Conservation (phyloP, 129 eudicot genomes). For the Helichrysum umbraculigerum region DNA sequence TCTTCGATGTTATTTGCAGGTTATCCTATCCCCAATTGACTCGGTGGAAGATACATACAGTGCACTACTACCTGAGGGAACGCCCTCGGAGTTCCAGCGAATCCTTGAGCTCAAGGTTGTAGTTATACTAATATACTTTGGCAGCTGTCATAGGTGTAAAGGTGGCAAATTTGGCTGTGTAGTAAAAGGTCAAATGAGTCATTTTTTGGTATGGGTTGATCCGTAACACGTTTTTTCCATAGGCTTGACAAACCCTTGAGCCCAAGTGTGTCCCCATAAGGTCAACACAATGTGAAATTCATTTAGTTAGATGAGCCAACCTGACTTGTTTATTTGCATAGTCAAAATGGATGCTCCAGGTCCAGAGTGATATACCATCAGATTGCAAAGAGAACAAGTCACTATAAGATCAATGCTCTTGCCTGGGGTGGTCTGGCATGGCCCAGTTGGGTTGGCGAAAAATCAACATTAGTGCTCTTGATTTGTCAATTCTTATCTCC, state of each 20-base stretch:
- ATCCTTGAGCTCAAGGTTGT: constrained; percentile 90
- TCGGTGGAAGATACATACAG: constrained; percentile 98
- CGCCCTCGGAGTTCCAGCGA: constrained; percentile 87
- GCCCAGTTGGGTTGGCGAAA: background rate
- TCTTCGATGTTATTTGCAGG: constrained; percentile 44
- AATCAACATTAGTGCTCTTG: background rate
- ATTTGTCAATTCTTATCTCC: background rate
- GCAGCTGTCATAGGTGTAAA: background rate
- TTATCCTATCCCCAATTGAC: constrained; percentile 88
- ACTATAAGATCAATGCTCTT: background rate
- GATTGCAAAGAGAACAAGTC: background rate
- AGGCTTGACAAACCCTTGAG: background rate
- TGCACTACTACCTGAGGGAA: constrained; percentile 94
- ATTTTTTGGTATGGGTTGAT: background rate
- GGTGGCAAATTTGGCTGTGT: background rate
- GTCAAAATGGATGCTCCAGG: background rate
- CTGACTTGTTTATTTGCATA: background rate
- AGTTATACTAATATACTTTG: background rate
- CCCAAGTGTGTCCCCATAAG: background rate
- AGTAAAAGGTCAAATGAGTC: background rate
- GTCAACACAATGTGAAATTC: background rate
- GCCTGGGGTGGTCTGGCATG: background rate
- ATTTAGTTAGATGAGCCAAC: background rate
- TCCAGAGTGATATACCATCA: background rate
- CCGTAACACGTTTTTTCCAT: background rate